Base-by-base conservation (phyloP, 2,329 filamentous ascomycete genomes). In the Fusarium nematophilum region DNA sequence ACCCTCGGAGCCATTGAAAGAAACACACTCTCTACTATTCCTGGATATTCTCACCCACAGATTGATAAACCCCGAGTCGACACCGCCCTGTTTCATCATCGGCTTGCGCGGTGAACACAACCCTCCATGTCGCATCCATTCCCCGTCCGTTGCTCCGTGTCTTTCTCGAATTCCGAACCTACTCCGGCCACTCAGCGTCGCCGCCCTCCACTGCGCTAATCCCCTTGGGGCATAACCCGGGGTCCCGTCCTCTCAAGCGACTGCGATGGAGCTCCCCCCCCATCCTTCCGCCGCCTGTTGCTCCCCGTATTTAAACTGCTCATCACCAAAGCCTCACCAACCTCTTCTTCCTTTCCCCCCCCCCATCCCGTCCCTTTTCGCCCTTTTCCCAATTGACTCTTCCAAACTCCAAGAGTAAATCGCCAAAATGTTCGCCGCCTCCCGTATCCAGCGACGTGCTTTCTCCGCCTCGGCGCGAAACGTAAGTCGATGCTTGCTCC, bases 391-490 rank as follows among this genome's bases (percentile, higher is more conserved):
- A 65, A 56, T 59, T 64, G 53, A 55, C 38, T 55, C 59, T 51
- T 57, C 42, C 64, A 37, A 54, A 54, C 56, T 51, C 45, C 58
- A 55, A 56, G 62, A 57, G 55, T 62, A 54, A 61, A 57, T 67
- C 61, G 62, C 69, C 74, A 77, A 59, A 62, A 93, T 96, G 92
- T 94, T 94, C 78, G 86, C 89, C 73, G 83, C 86, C 76, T 83
- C 86, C 67, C 82, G 75, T 68, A 81, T 90, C 78, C 90, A 92
- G 83, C 86, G 87, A 80, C 87, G 91, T 75, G 89, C 90, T 76
- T 93, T 93, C 82, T 92, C 91, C 75, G 90, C 86, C 75, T 90
- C 90, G 74, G 88, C 90, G 72, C 84, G 87, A 79, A 85, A 92
- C 81, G 90, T 93, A 80, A 78, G 85, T 78, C 52, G 31, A 47